Percentiles rank a stretch among this genome's conserved stretches.
Conservation (phyloP, 1,139 yeast species). For the Debaryomyces subglobosus region DNA sequence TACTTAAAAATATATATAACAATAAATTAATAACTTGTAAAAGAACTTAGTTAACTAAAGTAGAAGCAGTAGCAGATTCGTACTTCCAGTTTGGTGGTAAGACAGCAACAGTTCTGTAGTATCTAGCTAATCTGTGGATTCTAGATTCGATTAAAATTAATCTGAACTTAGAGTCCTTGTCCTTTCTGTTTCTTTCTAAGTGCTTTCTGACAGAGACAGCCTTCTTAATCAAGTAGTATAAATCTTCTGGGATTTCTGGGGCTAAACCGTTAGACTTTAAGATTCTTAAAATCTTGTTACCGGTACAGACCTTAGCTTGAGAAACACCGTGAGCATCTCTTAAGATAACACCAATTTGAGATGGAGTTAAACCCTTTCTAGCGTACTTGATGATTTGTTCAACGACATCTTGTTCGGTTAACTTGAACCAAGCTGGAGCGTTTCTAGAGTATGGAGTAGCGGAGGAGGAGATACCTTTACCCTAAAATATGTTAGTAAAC, state of each 20-base stretch:
- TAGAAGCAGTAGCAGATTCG: constrained; percentile 99
- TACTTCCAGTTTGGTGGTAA: constrained; percentile 99
- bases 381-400: constrained; percentile 99
- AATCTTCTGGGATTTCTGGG: constrained; percentile 99
- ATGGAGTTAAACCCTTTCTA: constrained; percentile 99
- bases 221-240: constrained; percentile 98
- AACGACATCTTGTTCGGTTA: constrained; percentile 91
- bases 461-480: constrained; percentile 99
- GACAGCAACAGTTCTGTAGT: constrained; percentile 99
- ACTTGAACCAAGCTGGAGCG: constrained; percentile 99
- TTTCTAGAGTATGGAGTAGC: constrained; percentile 99
- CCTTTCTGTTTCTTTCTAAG: constrained; percentile 99
- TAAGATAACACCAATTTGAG: constrained; percentile 98
- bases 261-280: constrained; percentile 99
- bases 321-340: constrained; percentile 99
- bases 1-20: constrained; percentile 2
- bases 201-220: constrained; percentile 99
- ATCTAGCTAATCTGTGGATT: constrained; percentile 99
- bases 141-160: constrained; percentile 99
- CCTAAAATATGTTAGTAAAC: constrained; percentile 56
- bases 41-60: constrained; percentile 86
- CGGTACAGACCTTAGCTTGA: constrained; percentile 96
- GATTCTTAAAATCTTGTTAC: constrained; percentile 99
- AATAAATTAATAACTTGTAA: constrained; percentile 11
- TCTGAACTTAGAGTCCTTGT: constrained; percentile 99